Conservation (phyloP, 345 rosid species). For the Draba incana region DNA sequence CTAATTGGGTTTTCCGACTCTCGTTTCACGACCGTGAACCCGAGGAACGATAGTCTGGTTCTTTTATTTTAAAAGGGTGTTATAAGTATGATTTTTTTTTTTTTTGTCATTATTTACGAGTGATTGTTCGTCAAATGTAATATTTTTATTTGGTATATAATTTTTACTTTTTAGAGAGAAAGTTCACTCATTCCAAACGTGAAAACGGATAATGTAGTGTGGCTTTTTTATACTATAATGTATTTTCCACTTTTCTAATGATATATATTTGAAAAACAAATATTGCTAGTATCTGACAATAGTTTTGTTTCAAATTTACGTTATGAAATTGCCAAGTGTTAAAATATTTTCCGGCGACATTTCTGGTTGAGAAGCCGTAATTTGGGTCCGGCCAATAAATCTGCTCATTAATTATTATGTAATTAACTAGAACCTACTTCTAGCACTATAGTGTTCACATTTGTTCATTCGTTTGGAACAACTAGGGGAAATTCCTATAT, state of each 20-base stretch:
- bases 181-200: constrained; percentile 29
- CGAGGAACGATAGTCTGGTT: constrained; percentile 53
- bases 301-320: constrained; percentile 26
- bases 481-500: constrained; percentile 11
- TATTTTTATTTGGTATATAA: constrained; percentile 25
- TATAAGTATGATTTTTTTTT: constrained; percentile 13
- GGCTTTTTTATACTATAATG: not conserved
- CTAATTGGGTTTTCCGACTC: constrained; percentile 77
- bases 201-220: constrained; percentile 32
- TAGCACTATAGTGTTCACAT: constrained; percentile 36
- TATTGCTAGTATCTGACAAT: not conserved
- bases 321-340: constrained; percentile 22
- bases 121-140: constrained; percentile 27
- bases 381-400: constrained; percentile 35
- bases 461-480: constrained; percentile 20
- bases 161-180: constrained; percentile 11
- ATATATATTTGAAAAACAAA: not conserved
- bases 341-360: constrained; percentile 22
- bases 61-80: not conserved
- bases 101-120: constrained; percentile 28
- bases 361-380: constrained; percentile 36
- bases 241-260: constrained; percentile 15
- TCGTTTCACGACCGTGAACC: constrained; percentile 60
- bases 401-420: constrained; percentile 20
- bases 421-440: constrained; percentile 22